Conservation (phyloP, 768 basidiomycete species). For the Leccinum disarticulatum region DNA sequence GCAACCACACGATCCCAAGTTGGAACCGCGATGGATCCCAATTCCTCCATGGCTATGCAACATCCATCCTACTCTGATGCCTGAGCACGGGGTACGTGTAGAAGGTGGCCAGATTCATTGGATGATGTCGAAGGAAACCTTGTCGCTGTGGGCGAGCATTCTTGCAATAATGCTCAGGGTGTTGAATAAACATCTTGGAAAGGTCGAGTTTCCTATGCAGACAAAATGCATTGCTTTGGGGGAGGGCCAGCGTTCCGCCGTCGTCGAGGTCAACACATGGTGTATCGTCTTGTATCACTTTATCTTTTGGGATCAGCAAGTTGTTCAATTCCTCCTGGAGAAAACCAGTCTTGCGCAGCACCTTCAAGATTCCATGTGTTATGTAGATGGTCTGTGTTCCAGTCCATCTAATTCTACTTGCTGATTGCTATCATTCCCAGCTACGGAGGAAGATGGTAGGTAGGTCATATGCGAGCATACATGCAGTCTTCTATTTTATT, state of each 20-base stretch:
- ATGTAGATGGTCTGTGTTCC: neutral
- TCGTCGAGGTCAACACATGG: neutral
- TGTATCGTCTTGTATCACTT: neutral
- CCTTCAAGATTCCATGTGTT: neutral
- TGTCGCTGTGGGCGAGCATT: neutral
- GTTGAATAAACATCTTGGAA: neutral
- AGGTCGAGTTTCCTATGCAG: neutral
- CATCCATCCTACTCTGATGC: neutral
- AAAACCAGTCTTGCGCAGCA: neutral
- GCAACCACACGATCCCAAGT: neutral
- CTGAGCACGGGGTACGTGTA: neutral
- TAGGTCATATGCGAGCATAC: no score
- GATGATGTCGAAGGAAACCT: neutral
- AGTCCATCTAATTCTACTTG: neutral
- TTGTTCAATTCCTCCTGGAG: neutral
- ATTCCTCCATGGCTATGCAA: neutral
- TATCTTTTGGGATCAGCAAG: neutral
- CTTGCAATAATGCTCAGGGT: neutral
- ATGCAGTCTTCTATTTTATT: neutral
- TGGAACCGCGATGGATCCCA: neutral
- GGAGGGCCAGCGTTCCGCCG: neutral
- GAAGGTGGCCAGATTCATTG: neutral
- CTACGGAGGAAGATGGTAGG: no score
- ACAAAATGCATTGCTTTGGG: neutral
- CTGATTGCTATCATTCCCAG: neutral